Conservation (phyloP, 148 eudicot species). For the Arbutus unedo region DNA sequence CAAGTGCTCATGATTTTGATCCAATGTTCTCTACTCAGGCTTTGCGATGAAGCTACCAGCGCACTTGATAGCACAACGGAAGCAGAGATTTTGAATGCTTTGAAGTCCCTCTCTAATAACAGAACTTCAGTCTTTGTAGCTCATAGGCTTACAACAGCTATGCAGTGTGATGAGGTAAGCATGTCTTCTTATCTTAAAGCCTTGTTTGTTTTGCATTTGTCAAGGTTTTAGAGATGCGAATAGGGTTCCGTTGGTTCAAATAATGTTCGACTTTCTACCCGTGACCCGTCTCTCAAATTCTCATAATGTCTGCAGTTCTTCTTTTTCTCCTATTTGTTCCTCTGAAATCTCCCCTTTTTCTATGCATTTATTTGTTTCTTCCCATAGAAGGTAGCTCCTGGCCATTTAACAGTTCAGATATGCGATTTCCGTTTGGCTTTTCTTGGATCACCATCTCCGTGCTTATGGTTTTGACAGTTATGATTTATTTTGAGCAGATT, state of each 20-base stretch:
- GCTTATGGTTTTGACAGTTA: neutral
- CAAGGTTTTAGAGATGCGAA: neutral
- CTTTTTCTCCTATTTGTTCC: neutral
- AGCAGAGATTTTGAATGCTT: constrained; percentile 82
- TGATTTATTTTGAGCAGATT: constrained; percentile 43
- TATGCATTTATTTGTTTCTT: neutral
- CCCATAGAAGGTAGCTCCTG: neutral
- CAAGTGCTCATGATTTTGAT: neutral
- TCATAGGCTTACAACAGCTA: constrained; percentile 96
- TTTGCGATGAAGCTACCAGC: constrained; percentile 98
- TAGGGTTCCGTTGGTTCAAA: neutral
- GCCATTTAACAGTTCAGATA: neutral
- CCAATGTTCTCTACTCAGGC: constrained; percentile 36
- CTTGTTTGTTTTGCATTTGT: neutral
- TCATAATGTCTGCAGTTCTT: neutral
- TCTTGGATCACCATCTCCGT: neutral
- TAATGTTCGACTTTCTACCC: neutral
- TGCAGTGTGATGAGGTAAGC: constrained; percentile 93
- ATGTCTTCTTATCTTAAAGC: constrained; percentile 11
- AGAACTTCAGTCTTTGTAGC: constrained; percentile 88
- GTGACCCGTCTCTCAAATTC: neutral
- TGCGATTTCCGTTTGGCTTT: neutral
- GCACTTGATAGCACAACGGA: constrained; percentile 97
- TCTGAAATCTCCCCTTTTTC: no score
- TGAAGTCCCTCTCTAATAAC: constrained; percentile 75